phyloP scores from a whole-genome alignment of 768 basidiomycete genomes.

The Cyclocybe cylindracea region DNA sequence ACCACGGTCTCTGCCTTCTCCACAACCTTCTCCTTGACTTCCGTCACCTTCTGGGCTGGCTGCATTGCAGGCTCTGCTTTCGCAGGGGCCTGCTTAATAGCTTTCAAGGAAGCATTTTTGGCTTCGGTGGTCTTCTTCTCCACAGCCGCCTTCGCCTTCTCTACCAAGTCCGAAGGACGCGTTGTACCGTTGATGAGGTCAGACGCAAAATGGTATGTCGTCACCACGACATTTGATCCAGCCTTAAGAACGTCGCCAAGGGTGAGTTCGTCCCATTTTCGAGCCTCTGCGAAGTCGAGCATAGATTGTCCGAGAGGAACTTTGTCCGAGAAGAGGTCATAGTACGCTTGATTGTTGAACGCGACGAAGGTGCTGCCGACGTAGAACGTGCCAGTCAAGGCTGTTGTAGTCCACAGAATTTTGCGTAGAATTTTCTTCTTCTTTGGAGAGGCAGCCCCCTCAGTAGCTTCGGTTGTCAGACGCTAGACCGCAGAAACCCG shows the following conservation, averaged over 20 bases:
- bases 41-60: slow-evolving; percentile 44
- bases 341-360: slow-evolving; percentile 76
- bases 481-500: slow-evolving; percentile 39
- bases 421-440: slow-evolving; percentile 55
- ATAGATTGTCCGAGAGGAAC: slow-evolving; percentile 79
- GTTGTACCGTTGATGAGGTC: slow-evolving; percentile 49
- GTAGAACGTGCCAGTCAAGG: slow-evolving; percentile 78
- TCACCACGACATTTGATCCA: slow-evolving; percentile 47
- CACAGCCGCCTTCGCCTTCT: slow-evolving; percentile 29
- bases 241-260: slow-evolving; percentile 56
- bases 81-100: slow-evolving; percentile 44
- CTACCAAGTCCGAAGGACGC: slow-evolving; percentile 30
- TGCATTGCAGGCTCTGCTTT: slow-evolving; percentile 43
- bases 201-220: slow-evolving; percentile 51
- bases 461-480: slow-evolving; percentile 58
- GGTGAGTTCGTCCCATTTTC: slow-evolving; percentile 79
- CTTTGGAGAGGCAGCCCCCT: slow-evolving; percentile 33
- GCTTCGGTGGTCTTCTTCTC: slow-evolving; percentile 40
- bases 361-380: slow-evolving; percentile 77
- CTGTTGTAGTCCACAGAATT: slow-evolving; percentile 67
- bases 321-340: slow-evolving; percentile 80
- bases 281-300: slow-evolving; percentile 79
- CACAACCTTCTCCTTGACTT: slow-evolving; percentile 25
- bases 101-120: slow-evolving; percentile 39
- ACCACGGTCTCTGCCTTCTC: slow-evolving; percentile 41